A percentile compares a stretch with the other conserved stretches of the same genome.
Conservation (phyloP, 2,329 filamentous ascomycete species). For the Graphilbum ipis-grandicollis region DNA sequence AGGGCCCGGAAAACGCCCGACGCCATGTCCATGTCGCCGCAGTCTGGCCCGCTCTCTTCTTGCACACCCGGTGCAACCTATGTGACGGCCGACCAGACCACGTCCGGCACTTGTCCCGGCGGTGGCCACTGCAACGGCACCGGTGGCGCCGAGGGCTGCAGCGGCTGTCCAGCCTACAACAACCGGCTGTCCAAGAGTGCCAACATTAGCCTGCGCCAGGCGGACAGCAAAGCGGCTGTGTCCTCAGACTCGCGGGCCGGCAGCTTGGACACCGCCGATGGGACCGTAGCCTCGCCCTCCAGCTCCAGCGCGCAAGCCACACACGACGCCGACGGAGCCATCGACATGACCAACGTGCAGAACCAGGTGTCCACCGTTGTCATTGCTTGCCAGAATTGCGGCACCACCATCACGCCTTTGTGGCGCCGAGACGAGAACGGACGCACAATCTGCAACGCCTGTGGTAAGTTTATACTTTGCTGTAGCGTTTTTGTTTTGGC, state of each 20-base stretch:
- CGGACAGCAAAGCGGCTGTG: conserved; percentile 6
- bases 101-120: conserved; percentile 81
- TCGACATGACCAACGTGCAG: conserved; percentile 32
- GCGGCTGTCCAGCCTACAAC: conserved; percentile 93
- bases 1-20: conserved; percentile 23
- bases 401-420: conserved; percentile 86
- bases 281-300: not conserved
- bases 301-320: not conserved
- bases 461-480: too few species aligned
- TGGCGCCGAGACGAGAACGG: conserved; percentile 91
- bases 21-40: conserved; percentile 18
- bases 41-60: conserved; percentile 21
- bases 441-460: conserved; percentile 96
- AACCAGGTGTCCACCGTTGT: conserved; percentile 43
- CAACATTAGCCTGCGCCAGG: conserved; percentile 43
- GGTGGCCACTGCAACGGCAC: conserved; percentile 93
- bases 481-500: conserved; percentile 19
- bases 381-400: conserved; percentile 92
- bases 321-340: conserved; percentile 21
- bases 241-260: not conserved
- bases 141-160: conserved; percentile 84
- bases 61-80: conserved; percentile 44
- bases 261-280: not conserved
- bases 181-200: conserved; percentile 84
- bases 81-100: conserved; percentile 56